A percentile compares a stretch with the other conserved stretches of the same genome.
Conservation (phyloP, 305 asterid genomes). For the Rubia balearica region DNA sequence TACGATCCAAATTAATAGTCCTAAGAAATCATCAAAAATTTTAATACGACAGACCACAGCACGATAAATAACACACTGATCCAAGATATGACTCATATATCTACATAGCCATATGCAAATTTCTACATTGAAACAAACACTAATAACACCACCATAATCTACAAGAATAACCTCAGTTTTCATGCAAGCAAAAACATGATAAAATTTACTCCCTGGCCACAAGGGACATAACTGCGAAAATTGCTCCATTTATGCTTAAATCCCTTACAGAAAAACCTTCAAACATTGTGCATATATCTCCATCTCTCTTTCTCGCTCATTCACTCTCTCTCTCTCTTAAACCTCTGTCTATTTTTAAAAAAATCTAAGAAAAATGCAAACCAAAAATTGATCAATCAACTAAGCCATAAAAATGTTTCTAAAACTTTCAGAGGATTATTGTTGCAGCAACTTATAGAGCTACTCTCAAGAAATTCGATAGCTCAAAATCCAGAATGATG, state of each 20-base stretch:
- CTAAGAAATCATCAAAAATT: not conserved
- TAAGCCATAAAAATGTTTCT: conserved; percentile 17
- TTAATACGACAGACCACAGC: not conserved
- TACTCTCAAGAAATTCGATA: conserved; percentile 32
- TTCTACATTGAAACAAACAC: too few relatives aligned
- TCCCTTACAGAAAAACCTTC: conserved; percentile 19
- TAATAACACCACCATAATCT: too few relatives aligned
- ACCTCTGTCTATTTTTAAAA: conserved; percentile 1
- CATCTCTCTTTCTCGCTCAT: conserved; percentile 5
- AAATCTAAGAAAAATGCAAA: conserved; percentile 18
- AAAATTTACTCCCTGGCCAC: not conserved
- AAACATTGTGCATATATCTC: conserved; percentile 17
- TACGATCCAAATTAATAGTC: not conserved
- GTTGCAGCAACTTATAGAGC: conserved; percentile 35
- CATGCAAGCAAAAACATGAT: not conserved
- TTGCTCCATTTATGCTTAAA: conserved; percentile 12
- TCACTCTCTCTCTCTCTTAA: conserved; percentile 14
- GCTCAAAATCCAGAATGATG: conserved; percentile 31
- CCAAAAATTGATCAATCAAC: conserved; percentile 26
- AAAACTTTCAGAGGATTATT: conserved; percentile 37
- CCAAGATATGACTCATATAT: not conserved
- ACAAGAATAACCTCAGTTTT: not conserved
- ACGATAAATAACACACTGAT: not conserved
- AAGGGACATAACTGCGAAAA: conserved; percentile 5
- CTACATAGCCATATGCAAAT: too few relatives aligned